A percentile compares a stretch with the other conserved stretches of the same genome.
Conservation (phyloP, 1,139 yeast genomes). For the Pichia sp. region DNA sequence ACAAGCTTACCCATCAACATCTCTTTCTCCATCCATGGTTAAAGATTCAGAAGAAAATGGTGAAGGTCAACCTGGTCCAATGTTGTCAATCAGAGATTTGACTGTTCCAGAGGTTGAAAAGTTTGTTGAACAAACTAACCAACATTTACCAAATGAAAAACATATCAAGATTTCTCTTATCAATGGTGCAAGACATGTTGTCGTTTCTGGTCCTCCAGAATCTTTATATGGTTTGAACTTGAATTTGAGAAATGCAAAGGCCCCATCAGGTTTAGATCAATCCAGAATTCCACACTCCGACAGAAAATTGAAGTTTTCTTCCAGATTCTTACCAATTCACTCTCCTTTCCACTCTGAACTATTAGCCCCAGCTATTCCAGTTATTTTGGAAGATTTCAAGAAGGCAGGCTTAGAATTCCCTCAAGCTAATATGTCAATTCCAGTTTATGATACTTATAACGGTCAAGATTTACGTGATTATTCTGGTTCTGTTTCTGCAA, state of each 20-base stretch:
- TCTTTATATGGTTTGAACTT: conserved; percentile 95
- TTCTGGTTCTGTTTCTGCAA: conserved; percentile 45
- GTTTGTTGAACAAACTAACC: conserved; percentile 79
- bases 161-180: conserved; percentile 85
- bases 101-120: conserved; percentile 69
- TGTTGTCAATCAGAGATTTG: conserved; percentile 90
- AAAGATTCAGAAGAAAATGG: conserved; percentile 90
- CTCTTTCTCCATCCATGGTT: conserved; percentile 87
- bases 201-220: conserved; percentile 97
- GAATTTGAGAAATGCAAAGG: conserved; percentile 87
- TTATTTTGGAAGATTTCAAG: conserved; percentile 58
- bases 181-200: conserved; percentile 94
- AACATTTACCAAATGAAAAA: conserved; percentile 86
- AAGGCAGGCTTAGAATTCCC: conserved; percentile 49
- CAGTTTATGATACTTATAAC: conserved; percentile 85
- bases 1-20: conserved; percentile 85
- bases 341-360: conserved; percentile 96
- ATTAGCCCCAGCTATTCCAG: conserved; percentile 60
- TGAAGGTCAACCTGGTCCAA: conserved; percentile 96
- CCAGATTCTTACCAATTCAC: conserved; percentile 89
- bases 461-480: conserved; percentile 67
- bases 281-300: conserved; percentile 88
- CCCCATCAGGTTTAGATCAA: conserved; percentile 91
- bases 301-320: conserved; percentile 87
- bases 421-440: conserved; percentile 56